Base-by-base conservation (phyloP, 495 filamentous ascomycete genomes). In the Recurvomyces mirabilis region DNA sequence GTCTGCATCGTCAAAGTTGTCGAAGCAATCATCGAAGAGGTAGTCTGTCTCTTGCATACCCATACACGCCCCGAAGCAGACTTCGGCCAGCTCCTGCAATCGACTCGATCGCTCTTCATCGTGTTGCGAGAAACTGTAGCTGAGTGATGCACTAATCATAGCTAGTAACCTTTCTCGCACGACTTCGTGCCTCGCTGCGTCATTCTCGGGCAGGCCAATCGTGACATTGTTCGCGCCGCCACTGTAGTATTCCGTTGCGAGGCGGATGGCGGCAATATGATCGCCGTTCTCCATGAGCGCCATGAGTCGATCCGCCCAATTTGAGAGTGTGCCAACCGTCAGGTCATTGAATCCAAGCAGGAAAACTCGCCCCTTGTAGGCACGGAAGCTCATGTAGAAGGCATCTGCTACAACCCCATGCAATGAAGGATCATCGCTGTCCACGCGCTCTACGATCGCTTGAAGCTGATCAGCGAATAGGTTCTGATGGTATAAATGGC, bases 291-390 rank as follows among this genome's bases (percentile, higher is more conserved):
- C 87, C 86, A 98, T 93, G 45, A 95, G 68, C 1, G 89, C 88
- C 41, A 94, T 75, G n/a, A 98, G 68, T 48, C 91, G 73, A 64
- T 98, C 91, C n/a, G 91, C 91, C 91, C 91, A 98, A 54, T 96
- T 96, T 11, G 93, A 95, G 34, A 98, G 64, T 24, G 78, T 81
- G 17, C 91, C 91, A 36, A 96, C 78, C 2, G 85, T 82, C 7
- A 94, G 64, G 55, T 96, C 91, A 58, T 83, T 86, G 66, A 84
- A 85, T 30, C 89, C 89, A 17, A 98, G 68, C 11, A 96, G 67
- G 57, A 96, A 98, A 32, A 94, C 68, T 11, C 91, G 78, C 13
- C 93, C 87, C 62, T 96, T 98, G 62, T 95, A 95, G 4, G 84
- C 75, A 48, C 84, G 84, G 61, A 96, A 88, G 59, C 93, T 95